Evolutionary conservation across 768 basidiomycete genomes (phyloP).

Genomic region (Pulveroboletus sp.): DNA sequence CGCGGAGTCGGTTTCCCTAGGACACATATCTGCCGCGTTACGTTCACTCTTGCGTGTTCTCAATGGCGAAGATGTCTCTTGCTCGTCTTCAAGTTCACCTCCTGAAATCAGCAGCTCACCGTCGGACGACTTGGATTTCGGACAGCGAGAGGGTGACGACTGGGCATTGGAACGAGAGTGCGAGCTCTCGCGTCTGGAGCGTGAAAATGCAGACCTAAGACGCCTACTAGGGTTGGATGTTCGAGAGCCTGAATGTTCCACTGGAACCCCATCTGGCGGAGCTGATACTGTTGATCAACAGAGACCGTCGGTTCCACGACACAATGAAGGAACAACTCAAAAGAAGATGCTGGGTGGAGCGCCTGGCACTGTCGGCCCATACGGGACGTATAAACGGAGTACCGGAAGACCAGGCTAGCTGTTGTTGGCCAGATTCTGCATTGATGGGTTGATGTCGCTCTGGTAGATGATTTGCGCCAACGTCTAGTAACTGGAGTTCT

Average conservation of each 20-base stretch:
- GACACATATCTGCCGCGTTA: slow-evolving; percentile 63
- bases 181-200: slow-evolving; percentile 81
- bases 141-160: slow-evolving; percentile 50
- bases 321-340: slow-evolving; percentile 11
- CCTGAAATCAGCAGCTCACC: slow-evolving; percentile 1
- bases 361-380: slow-evolving; percentile 38
- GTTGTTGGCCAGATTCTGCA: too few species aligned
- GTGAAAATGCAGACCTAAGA: slow-evolving; percentile 80
- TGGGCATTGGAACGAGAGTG: slow-evolving; percentile 85
- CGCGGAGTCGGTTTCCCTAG: slow-evolving; percentile 61
- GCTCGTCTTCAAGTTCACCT: background rate
- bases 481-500: too few species aligned
- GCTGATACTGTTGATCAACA: slow-evolving; percentile 10
- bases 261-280: background rate
- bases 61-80: slow-evolving; percentile 54
- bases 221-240: slow-evolving; percentile 57
- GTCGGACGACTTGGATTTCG: slow-evolving; percentile 19
- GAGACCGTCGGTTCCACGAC: slow-evolving; percentile 11
- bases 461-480: too few species aligned
- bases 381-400: slow-evolving; percentile 40
- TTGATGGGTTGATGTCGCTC: too few species aligned
- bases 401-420: slow-evolving; percentile 13
- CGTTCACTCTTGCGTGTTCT: slow-evolving; percentile 66
- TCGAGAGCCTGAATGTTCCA: slow-evolving; percentile 15
- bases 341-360: slow-evolving; percentile 31